These are phyloP conservation scores for Zhuliangozyma blackwelliae DNA, from an alignment of 1,139 yeast genomes.

Conservation along the genomic window DNA sequence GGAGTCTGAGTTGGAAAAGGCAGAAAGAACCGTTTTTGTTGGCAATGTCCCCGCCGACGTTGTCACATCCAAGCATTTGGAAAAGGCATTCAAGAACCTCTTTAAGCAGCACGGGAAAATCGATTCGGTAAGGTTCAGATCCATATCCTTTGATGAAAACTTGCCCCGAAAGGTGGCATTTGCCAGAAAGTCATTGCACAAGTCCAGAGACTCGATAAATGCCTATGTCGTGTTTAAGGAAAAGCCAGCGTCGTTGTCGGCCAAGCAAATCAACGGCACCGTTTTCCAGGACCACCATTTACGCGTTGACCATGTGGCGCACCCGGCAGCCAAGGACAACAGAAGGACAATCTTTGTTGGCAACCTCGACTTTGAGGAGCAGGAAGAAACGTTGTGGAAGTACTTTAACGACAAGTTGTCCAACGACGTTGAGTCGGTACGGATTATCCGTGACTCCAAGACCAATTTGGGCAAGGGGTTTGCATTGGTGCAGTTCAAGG, in stretches of 20 bases:
- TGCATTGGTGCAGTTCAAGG: conserved; percentile 90
- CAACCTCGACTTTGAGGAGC: conserved; percentile 87
- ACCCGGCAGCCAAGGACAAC: conserved; percentile 83
- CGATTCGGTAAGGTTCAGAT: conserved; percentile 80
- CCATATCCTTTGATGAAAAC: conserved; percentile 84
- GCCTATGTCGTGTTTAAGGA: conserved; percentile 79
- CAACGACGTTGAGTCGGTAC: conserved; percentile 74
- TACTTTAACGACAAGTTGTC: conserved; percentile 66
- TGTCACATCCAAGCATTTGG: conserved; percentile 57
- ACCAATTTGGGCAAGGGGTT: conserved; percentile 97
- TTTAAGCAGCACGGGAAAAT: conserved; percentile 59
- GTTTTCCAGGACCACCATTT: conserved; percentile 71
- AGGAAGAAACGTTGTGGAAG: conserved; percentile 84
- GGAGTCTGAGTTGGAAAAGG: conserved; percentile 73
- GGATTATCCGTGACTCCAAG: conserved; percentile 86
- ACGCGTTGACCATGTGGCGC: conserved; percentile 87
- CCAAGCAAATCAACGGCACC: conserved; percentile 57
- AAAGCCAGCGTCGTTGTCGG: conserved; percentile 48
- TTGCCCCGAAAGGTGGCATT: conserved; percentile 92
- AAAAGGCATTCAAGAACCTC: conserved; percentile 60
- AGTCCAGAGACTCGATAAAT: conserved; percentile 74
- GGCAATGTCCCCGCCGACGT: conserved; percentile 76
- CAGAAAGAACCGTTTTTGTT: conserved; percentile 83
- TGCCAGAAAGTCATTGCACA: conserved; percentile 74
- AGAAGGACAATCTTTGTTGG: conserved; percentile 89